Conservation (phyloP, 2,329 filamentous ascomycete species). For the Botrytis medusae region DNA sequence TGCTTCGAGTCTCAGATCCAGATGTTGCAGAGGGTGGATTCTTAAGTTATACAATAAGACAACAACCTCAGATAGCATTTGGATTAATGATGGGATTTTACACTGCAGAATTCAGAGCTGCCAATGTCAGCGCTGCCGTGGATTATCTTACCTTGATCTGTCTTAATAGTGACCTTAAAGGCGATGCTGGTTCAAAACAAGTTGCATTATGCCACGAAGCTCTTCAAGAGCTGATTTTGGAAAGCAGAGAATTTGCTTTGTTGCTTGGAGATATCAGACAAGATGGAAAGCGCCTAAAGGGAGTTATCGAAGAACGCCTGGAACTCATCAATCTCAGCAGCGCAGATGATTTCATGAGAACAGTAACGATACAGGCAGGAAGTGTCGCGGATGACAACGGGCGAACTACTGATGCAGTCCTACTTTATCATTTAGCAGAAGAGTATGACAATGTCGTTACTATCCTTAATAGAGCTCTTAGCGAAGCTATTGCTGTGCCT, state of each 20-base stretch:
- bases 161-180: conserved; percentile 80
- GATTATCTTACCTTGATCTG: conserved; percentile 93
- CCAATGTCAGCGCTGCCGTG: conserved; percentile 82
- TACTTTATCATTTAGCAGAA: conserved; percentile 90
- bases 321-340: conserved; percentile 76
- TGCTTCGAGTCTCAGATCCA: conserved; percentile 84
- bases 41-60: conserved; percentile 63
- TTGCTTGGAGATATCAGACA: conserved; percentile 85
- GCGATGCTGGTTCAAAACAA: conserved; percentile 73
- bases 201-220: conserved; percentile 86
- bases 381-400: conserved; percentile 93
- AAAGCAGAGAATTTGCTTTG: conserved; percentile 93
- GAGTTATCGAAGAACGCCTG: conserved; percentile 83
- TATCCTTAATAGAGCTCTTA: conserved; percentile 86
- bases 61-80: conserved; percentile 85
- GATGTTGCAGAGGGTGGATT: conserved; percentile 70
- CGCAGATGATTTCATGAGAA: conserved; percentile 81
- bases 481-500: conserved; percentile 83
- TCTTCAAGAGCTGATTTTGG: conserved; percentile 89
- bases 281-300: conserved; percentile 81
- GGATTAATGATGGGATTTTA: conserved; percentile 92
- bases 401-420: conserved; percentile 86
- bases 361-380: conserved; percentile 91
- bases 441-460: conserved; percentile 93
- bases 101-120: conserved; percentile 91